Evolutionary conservation across 2,329 filamentous ascomycete species (phyloP).

Genomic region (Monosporascus sp.): DNA sequence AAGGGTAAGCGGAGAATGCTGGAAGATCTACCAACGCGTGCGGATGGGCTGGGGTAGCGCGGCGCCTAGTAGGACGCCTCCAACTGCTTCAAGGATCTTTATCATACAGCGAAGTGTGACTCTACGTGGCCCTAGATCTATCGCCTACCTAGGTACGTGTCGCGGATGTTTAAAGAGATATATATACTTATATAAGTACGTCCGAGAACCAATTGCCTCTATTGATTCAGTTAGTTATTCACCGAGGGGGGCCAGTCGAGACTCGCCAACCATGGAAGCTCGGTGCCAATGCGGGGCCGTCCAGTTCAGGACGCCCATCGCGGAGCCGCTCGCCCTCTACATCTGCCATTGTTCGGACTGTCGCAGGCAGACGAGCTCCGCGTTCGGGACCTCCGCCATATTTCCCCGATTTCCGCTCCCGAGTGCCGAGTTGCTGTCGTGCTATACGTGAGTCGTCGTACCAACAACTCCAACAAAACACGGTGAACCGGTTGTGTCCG

Average conservation of each 20-base stretch:
- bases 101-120: too few relatives aligned
- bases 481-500: too few relatives aligned
- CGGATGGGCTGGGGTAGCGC: neutral
- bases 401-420: slow-evolving; percentile 62
- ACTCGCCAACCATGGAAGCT: slow-evolving; percentile 43
- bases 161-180: too few relatives aligned
- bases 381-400: slow-evolving; percentile 64
- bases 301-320: slow-evolving; percentile 54
- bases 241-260: neutral
- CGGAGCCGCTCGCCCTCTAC: slow-evolving; percentile 58
- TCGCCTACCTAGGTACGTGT: too few relatives aligned
- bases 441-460: slow-evolving; percentile 44
- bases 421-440: slow-evolving; percentile 39
- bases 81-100: neutral
- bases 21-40: neutral
- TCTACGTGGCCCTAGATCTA: too few relatives aligned
- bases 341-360: slow-evolving; percentile 68
- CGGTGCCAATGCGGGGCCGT: slow-evolving; percentile 61
- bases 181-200: neutral
- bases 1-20: too few relatives aligned
- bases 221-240: neutral
- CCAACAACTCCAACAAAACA: too few relatives aligned
- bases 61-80: neutral
- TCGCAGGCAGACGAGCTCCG: slow-evolving; percentile 58
- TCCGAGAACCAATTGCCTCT: neutral